phyloP scores from a whole-genome alignment of 345 rosid species.

The Euphorbia peplus region DNA sequence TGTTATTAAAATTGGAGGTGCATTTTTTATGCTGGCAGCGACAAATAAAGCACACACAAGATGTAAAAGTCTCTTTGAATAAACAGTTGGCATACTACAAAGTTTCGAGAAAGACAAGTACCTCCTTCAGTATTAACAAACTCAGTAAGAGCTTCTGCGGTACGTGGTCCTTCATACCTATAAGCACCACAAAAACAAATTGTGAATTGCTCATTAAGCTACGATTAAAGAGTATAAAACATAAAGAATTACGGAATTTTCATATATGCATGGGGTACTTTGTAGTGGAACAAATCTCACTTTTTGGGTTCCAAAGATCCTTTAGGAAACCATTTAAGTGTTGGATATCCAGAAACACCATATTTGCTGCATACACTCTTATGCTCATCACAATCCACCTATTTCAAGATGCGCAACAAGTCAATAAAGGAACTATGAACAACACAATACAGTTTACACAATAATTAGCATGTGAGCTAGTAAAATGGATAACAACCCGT shows the following conservation, averaged over 20 bases:
- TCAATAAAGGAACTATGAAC: background rate
- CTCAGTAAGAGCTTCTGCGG: constrained; percentile 79
- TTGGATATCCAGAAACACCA: constrained; percentile 96
- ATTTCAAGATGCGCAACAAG: constrained; percentile 20
- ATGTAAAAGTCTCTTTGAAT: background rate
- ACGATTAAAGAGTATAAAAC: background rate
- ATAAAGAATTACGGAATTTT: background rate
- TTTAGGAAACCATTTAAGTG: constrained; percentile 92
- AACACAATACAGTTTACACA: background rate
- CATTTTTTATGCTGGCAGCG: background rate
- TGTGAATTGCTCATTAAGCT: constrained; percentile 1
- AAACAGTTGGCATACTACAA: background rate
- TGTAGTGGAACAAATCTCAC: constrained; percentile 41
- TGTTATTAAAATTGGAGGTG: background rate
- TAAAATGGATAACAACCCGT: background rate
- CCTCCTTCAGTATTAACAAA: constrained; percentile 95
- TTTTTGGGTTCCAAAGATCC: constrained; percentile 91
- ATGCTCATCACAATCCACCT: constrained; percentile 99
- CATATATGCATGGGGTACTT: background rate
- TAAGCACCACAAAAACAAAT: constrained; percentile 1
- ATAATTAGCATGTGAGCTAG: background rate
- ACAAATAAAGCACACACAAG: background rate
- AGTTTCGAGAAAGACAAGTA: constrained; percentile 18
- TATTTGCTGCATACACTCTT: constrained; percentile 80
- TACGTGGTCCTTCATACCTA: constrained; percentile 92